Evolutionary conservation across 768 basidiomycete genomes (phyloP).

Genomic region (Mycena venus): DNA sequence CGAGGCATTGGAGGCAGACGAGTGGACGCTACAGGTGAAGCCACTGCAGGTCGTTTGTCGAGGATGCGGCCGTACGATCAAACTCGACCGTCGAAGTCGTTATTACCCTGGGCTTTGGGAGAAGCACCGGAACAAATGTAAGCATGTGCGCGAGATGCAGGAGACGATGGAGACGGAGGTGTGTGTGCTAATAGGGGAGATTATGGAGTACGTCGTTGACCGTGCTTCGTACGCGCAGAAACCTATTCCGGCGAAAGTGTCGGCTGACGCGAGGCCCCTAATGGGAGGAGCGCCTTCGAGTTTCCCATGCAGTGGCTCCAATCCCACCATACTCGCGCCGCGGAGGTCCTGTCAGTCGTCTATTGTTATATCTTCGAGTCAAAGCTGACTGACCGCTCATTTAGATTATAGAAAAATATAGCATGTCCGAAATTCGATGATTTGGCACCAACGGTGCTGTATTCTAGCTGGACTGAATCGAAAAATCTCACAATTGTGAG

Average conservation of each 20-base stretch:
- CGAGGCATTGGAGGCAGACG: background rate
- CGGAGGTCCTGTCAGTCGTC: constrained; percentile 5
- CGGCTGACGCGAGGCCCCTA: background rate
- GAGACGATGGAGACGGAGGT: background rate
- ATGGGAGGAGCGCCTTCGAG: no score
- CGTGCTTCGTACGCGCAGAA: background rate
- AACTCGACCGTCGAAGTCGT: constrained; percentile 7
- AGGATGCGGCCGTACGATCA: constrained; percentile 7
- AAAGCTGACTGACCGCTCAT: background rate
- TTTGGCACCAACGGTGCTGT: constrained; percentile 8
- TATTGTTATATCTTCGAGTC: background rate
- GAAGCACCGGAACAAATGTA: constrained; percentile 22
- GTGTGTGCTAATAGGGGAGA: background rate
- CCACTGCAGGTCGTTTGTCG: constrained; percentile 18
- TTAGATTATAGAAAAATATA: background rate
- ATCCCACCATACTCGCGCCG: background rate
- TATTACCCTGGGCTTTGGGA: constrained; percentile 23
- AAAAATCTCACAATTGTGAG: constrained; percentile 12
- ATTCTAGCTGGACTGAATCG: background rate
- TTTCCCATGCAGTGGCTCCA: background rate
- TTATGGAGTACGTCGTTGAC: background rate
- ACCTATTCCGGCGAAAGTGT: no score
- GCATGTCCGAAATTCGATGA: background rate
- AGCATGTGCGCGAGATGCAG: background rate
- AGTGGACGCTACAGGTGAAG: background rate